Conservation (phyloP, 345 rosid species). For the Aquilaria sinensis region DNA sequence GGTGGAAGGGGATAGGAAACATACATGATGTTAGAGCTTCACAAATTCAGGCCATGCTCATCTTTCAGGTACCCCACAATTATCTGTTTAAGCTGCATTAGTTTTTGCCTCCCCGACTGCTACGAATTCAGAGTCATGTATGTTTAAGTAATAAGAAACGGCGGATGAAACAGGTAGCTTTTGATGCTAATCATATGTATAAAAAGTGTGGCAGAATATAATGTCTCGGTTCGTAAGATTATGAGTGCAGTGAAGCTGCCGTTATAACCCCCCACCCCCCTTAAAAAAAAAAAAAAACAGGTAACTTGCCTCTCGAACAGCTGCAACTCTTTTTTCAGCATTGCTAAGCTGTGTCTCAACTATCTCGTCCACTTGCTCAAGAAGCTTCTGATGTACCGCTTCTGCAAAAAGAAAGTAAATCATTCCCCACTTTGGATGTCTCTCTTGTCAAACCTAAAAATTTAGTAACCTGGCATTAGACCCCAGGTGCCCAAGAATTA, state of each 20-base stretch:
- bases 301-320: constrained; percentile 65
- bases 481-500: too few species aligned
- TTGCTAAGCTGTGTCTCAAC: constrained; percentile 46
- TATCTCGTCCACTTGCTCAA: constrained; percentile 58
- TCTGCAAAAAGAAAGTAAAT: constrained; percentile 32
- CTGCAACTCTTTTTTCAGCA: constrained; percentile 53
- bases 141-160: too few species aligned
- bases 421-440: neutral
- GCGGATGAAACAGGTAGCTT: too few species aligned
- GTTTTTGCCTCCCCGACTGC: constrained; percentile 69
- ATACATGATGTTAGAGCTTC: too few species aligned
- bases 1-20: too few species aligned
- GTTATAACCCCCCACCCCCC: neutral
- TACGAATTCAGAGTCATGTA: constrained; percentile 6
- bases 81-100: constrained; percentile 53
- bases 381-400: constrained; percentile 62
- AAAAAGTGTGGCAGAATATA: too few species aligned
- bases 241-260: neutral
- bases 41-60: neutral
- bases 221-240: too few species aligned
- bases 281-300: constrained; percentile 7
- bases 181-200: too few species aligned
- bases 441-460: too few species aligned
- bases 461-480: too few species aligned
- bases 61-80: constrained; percentile 57